phyloP scores from a whole-genome alignment of 2,329 filamentous ascomycete species.

The Penicillium paneum region DNA sequence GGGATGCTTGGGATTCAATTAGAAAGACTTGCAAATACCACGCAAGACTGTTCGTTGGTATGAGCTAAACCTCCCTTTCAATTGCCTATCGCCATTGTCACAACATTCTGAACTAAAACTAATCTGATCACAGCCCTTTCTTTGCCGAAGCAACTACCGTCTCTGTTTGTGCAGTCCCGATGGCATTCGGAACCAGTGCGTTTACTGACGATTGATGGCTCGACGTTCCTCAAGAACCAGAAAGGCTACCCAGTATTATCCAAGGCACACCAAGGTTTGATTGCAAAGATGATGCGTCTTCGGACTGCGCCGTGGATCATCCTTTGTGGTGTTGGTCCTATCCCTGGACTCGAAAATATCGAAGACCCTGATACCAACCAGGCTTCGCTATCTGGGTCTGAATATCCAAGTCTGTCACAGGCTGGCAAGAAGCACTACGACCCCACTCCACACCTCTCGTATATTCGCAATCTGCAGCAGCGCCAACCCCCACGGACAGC shows the following conservation, averaged over 20 bases:
- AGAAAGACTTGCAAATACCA: slow-evolving; percentile 83
- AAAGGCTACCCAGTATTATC: slow-evolving; percentile 59
- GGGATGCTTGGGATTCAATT: slow-evolving; percentile 93
- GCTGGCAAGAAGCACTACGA: slow-evolving; percentile 54
- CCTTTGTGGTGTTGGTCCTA: slow-evolving; percentile 56
- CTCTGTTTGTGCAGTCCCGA: slow-evolving; percentile 53
- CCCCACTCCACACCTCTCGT: slow-evolving; percentile 67
- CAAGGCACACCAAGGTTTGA: slow-evolving; percentile 56
- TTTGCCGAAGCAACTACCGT: slow-evolving; percentile 59
- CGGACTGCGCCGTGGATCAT: slow-evolving; percentile 59
- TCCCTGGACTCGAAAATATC: slow-evolving; percentile 46
- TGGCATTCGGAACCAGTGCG: slow-evolving; percentile 64
- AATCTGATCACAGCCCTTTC: slow-evolving; percentile 49
- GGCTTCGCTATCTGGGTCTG: slow-evolving; percentile 22
- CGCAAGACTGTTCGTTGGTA: slow-evolving; percentile 77
- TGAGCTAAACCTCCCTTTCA: slow-evolving; percentile 37
- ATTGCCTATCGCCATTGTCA: neutral
- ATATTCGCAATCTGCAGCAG: slow-evolving; percentile 78
- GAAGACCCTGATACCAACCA: slow-evolving; percentile 19
- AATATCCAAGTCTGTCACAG: slow-evolving; percentile 70
- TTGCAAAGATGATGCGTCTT: slow-evolving; percentile 57
- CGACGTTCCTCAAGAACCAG: slow-evolving; percentile 56
- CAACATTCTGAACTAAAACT: slow-evolving; percentile 2
- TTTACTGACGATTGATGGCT: slow-evolving; percentile 52
- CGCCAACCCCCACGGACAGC: slow-evolving; percentile 67